Evolutionary conservation across 441 rosid species (phyloP), one percentile per base, ranked within the genome.

Genomic region (Rhodomyrtus psidioides): DNA sequence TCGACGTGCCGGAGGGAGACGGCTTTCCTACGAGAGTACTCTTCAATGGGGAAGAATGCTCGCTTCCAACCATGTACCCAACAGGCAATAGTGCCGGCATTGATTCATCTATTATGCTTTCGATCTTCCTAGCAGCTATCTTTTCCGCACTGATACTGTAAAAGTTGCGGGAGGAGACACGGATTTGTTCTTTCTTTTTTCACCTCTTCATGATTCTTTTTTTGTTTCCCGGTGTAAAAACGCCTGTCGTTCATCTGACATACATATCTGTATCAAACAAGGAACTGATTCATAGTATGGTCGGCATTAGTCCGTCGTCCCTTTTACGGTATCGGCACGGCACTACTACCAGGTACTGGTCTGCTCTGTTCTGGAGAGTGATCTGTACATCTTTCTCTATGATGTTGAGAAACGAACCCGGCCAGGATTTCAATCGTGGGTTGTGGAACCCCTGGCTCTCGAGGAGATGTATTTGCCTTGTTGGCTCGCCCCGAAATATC

Each of bases 31-130:
- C 93, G 19, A 95, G 94, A 91, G 98, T 97, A 19, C 95, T 91
- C 93, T 97, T 97, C 94, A 97, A 97, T 16, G 99, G 99, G 15
- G 96, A 97, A 86, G 98, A 96, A 58, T 97, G 99, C 81, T 89
- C 99, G 1, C 94, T 97, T 49, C 99, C 99, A 57, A 59, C 92
- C 4, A 24, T 90, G 70, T 84, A 84, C 46, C 99, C 99, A 46
- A 89, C 90, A 84, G 91, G 93, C 88, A 88, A 86, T 83, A 34
- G 94, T 76, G 89, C 89, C 57, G 46, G 89, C 87, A 90, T 54
- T 84, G 86, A 82, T 30, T 85, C 92, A 4, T 84, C 87, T 24
- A 12, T 83, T 8, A 14, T 84, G 81, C 49, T 89, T 27, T 86
- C 91, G 9, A 27, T 89, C 87, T 62, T 90, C 19, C 34, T 94